A percentile compares a stretch with the other conserved stretches of the same genome.
Conservation (phyloP, 2,329 filamentous ascomycete species). For the Pseudogymnoascus destructans region DNA sequence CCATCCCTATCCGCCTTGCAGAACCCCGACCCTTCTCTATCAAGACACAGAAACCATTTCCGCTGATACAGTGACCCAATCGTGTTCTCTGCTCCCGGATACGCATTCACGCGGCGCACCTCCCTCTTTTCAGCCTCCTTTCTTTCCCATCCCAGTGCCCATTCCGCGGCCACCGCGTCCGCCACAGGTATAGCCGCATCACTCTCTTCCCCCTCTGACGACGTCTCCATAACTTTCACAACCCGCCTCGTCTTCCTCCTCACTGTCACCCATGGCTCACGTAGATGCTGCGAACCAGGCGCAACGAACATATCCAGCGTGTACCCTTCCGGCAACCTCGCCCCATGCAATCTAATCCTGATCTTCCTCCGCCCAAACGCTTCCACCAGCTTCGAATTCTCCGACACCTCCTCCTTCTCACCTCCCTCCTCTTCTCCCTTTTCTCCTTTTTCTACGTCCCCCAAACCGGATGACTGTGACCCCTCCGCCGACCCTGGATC, state of each 20-base stretch:
- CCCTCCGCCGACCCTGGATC: conserved; percentile 26
- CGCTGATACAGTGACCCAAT: conserved; percentile 56
- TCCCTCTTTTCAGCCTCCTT: conserved; percentile 38
- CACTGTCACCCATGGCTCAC: conserved; percentile 20
- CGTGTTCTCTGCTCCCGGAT: conserved; percentile 49
- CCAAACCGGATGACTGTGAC: neutral
- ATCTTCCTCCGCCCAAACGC: conserved; percentile 45
- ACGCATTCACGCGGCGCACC: conserved; percentile 49
- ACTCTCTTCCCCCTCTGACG: conserved; percentile 14
- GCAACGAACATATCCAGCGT: conserved; percentile 41
- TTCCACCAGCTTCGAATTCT: conserved; percentile 36
- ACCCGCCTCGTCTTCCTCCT: conserved; percentile 20
- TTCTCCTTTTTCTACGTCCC: conserved; percentile 19
- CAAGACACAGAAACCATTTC: conserved; percentile 52
- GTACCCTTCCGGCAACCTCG: conserved; percentile 39
- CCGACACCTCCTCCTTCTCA: conserved; percentile 21
- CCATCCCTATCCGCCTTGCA: conserved; percentile 23
- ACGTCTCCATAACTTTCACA: conserved; percentile 14
- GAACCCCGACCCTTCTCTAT: conserved; percentile 47
- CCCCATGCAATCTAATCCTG: conserved; percentile 40
- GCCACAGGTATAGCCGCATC: neutral
- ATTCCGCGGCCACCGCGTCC: conserved; percentile 16
- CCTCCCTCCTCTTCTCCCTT: conserved; percentile 19
- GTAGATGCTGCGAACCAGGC: conserved; percentile 29
- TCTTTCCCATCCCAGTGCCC: conserved; percentile 31